These are phyloP conservation scores for Dictyostelium purpureum DNA, from an alignment of 78 protist genomes.

Conservation along the genomic window DNA sequence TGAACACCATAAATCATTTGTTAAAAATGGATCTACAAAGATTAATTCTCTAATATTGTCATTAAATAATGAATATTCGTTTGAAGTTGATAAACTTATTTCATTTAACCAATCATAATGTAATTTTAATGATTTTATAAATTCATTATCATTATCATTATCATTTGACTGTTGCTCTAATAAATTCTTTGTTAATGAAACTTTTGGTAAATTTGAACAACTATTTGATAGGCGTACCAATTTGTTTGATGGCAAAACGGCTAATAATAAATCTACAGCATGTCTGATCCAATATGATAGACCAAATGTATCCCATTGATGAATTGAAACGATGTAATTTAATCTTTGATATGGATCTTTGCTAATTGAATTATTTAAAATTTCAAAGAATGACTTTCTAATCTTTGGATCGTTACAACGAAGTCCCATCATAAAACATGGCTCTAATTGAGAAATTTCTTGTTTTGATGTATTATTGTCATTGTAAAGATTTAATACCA, in stretches of 20 bases:
- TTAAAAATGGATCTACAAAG: not conserved
- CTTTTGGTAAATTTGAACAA: not conserved
- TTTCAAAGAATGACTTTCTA: slow-evolving; percentile 48
- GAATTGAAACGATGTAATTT: slow-evolving; percentile 16
- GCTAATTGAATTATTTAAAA: not conserved
- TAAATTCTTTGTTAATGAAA: not conserved
- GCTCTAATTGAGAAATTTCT: slow-evolving; percentile 73
- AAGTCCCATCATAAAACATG: slow-evolving; percentile 83
- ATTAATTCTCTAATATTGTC: slow-evolving; percentile 36
- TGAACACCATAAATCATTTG: slow-evolving; percentile 1
- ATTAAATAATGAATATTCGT: not conserved
- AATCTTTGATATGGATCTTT: slow-evolving; percentile 47
- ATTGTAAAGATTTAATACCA: slow-evolving; percentile 28
- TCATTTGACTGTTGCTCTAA: not conserved
- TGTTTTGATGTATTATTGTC: slow-evolving; percentile 18
- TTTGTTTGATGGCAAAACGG: slow-evolving; percentile 8
- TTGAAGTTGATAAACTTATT: not conserved
- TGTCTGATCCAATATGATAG: slow-evolving; percentile 84
- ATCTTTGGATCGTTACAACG: slow-evolving; percentile 45
- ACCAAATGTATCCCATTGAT: slow-evolving; percentile 85
- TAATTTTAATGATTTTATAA: not conserved
- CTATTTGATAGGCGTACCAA: not conserved
- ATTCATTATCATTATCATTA: not conserved
- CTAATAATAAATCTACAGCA: slow-evolving; percentile 81
- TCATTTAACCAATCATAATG: slow-evolving; percentile 10